Base-by-base conservation (phyloP, 2,329 filamentous ascomycete species). In the Xylaria sp. region DNA sequence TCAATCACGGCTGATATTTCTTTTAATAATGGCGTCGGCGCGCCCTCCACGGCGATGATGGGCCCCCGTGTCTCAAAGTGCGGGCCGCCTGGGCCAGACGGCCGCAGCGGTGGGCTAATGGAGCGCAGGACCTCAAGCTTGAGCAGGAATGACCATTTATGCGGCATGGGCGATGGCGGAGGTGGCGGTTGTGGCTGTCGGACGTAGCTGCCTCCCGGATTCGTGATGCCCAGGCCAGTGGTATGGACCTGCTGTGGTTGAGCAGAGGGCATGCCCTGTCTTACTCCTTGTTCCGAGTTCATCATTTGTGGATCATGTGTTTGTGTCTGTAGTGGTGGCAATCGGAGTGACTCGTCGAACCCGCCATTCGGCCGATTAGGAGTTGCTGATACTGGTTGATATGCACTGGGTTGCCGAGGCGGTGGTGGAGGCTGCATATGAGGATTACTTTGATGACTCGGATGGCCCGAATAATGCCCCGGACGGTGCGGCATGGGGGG, bases 41-140 rank as follows among this genome's bases (percentile, higher is more conserved):
- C 85, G 0, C 94, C 94, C 79, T 98, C 95, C 33, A 98, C 83
- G 0, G 93, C 91, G 70, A 98, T 90, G 44, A 97, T 87, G 0
- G 92, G 88, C 0, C 95, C 94, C n/a, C 94, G 88, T 6, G 83
- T 82, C 73, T 83, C 80, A 67, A 80, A 77, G 1, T 71, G 70
- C 3, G 75, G 71, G 4, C 73, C 74, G 6, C 75, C 77, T 3
- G 79, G 78, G 5, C 78, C 75, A 0, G 81, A 75, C 17, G 81
- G 73, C 6, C 82, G 80, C 15, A 93, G 83, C 0, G 92, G 89
- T 28, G 91, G 92, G 54, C 91, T 91, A 72, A 97, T 93, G 69
- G 89, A 90, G 17, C 89, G 85, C 40, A 98, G 84, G 2, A 95
- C 86, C 58, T 89, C 89, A 74, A 97, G 88, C 79, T 97, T 97